These are phyloP conservation scores for Arthrinium puccinioides DNA, from an alignment of 2,329 filamentous ascomycete species.

Conservation along the genomic window DNA sequence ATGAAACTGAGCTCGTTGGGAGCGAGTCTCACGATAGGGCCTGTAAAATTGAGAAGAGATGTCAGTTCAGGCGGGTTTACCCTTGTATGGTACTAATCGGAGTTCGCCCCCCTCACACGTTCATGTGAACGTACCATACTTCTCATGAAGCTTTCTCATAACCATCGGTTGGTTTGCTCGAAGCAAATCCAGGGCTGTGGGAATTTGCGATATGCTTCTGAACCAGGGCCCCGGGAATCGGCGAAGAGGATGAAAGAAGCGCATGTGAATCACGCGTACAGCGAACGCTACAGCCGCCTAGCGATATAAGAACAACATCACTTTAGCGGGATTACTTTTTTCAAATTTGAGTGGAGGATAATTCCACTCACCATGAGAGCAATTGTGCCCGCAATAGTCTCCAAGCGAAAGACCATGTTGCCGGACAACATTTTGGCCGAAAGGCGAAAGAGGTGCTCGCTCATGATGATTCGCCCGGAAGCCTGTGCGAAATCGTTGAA, in stretches of 20 bases:
- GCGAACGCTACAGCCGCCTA: not conserved
- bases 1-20: constrained; percentile 34
- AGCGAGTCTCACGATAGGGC: constrained; percentile 30
- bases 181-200: constrained; percentile 12
- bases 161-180: constrained; percentile 17
- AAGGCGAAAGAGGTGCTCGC: no score
- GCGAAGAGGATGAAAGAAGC: not conserved
- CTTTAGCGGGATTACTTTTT: no score
- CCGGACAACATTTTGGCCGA: no score
- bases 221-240: constrained; percentile 19
- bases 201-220: constrained; percentile 14
- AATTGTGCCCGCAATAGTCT: no score
- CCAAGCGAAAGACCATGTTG: no score
- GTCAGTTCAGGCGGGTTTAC: not conserved
- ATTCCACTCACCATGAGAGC: no score
- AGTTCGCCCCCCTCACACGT: no score
- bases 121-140: constrained; percentile 32
- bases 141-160: constrained; percentile 20
- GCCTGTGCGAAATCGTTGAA: no score
- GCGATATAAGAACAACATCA: no score
- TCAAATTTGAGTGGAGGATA: no score
- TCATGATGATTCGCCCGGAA: no score
- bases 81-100: not conserved
- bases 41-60: constrained; percentile 10
- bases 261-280: not conserved